Evolutionary conservation across 192 early-diverging fungal genomes (phyloP).

Genomic region (Coemansia sp.): DNA sequence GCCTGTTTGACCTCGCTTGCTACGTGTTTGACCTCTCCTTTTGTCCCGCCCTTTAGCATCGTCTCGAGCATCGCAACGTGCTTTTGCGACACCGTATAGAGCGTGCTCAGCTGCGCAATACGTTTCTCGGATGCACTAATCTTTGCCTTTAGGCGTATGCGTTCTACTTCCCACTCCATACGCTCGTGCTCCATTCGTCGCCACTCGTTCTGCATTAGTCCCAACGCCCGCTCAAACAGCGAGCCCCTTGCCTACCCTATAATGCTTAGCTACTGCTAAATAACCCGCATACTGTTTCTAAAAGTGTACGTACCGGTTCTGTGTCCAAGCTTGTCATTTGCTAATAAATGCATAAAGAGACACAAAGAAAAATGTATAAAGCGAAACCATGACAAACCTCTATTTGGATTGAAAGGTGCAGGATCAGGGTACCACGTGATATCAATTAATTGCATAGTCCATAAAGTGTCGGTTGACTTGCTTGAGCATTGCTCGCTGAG

Average conservation of each 20-base stretch:
- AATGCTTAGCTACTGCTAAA: not conserved
- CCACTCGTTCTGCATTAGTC: constrained; percentile 37
- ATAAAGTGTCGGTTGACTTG: constrained; percentile 71
- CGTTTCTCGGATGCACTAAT: constrained; percentile 43
- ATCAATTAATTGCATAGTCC: constrained; percentile 12
- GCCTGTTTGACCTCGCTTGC: not conserved
- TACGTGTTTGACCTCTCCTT: not conserved
- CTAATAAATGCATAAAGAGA: not conserved
- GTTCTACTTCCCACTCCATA: constrained; percentile 45
- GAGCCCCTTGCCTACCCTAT: not conserved
- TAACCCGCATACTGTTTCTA: not conserved
- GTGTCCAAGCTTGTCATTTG: not conserved
- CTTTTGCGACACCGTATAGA: constrained; percentile 25
- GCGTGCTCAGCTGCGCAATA: constrained; percentile 23
- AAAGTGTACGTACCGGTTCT: not conserved
- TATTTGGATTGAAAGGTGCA: not conserved
- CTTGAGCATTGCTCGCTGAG: constrained; percentile 74
- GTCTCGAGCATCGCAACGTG: constrained; percentile 35
- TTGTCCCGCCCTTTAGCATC: constrained; percentile 7
- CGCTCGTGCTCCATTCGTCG: constrained; percentile 48
- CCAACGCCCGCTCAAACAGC: constrained; percentile 40
- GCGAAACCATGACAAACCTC: not conserved
- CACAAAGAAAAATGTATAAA: not conserved
- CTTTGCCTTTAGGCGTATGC: constrained; percentile 41
- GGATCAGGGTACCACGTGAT: constrained; percentile 8